Evolutionary conservation across 176 grass and related monocot genomes (phyloP).

Genomic region (Avena eriantha): DNA sequence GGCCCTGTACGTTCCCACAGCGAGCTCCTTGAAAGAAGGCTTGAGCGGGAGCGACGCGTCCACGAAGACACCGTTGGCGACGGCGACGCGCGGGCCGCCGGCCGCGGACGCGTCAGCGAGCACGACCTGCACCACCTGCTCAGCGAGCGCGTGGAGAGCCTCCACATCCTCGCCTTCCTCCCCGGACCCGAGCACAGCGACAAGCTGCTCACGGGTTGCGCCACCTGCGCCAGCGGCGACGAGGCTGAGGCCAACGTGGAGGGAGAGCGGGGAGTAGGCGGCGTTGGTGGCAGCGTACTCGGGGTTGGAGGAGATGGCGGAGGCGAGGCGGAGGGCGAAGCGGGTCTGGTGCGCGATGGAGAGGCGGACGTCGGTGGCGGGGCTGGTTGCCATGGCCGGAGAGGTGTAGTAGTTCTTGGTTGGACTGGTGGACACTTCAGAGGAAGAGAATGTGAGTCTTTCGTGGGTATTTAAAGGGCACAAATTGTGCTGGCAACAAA

Average conservation of each 20-base stretch:
- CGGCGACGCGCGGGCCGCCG: too few relatives aligned
- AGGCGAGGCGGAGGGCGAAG: not conserved
- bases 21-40: not conserved
- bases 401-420: not conserved
- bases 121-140: not conserved
- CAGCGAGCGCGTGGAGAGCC: not conserved
- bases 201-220: not conserved
- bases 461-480: not conserved
- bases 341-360: not conserved
- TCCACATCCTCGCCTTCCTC: not conserved
- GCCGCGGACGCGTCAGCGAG: not conserved
- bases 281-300: not conserved
- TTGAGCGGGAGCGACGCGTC: not conserved
- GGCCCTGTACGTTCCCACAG: not conserved
- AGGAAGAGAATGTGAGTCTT: not conserved
- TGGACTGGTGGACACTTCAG: not conserved
- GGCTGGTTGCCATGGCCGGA: not conserved
- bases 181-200: not conserved
- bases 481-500: not conserved
- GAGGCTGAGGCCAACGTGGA: not conserved
- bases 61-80: not conserved
- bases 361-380: not conserved
- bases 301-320: not conserved
- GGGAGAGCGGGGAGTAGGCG: not conserved
- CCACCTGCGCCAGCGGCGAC: not conserved